Conservation (phyloP, 371 early-diverging fungal genomes). For the Quaeritorhiza haematococci region DNA sequence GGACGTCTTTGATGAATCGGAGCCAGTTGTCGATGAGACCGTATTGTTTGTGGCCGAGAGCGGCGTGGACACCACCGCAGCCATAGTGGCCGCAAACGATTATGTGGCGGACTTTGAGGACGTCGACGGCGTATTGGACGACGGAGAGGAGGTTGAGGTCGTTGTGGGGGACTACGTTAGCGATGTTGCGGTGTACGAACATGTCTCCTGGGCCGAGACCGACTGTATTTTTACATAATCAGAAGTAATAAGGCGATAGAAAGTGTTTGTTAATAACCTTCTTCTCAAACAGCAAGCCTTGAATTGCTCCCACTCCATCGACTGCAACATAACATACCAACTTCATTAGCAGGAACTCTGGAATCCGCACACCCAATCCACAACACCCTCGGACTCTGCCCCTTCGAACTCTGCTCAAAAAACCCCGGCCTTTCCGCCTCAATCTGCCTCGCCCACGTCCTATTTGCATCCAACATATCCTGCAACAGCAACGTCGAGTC, state of each 20-base stretch:
- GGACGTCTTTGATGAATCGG: constrained; percentile 69
- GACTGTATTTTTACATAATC: background rate
- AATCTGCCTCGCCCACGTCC: constrained; percentile 58
- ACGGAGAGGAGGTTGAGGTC: background rate
- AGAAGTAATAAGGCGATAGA: constrained; percentile 1
- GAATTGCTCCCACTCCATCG: background rate
- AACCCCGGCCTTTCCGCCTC: constrained; percentile 43
- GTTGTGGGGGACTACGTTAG: background rate
- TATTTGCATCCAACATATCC: constrained; percentile 35
- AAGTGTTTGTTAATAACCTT: background rate
- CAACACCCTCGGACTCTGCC: constrained; percentile 16
- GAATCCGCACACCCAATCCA: constrained; percentile 28
- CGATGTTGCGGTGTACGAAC: constrained; percentile 6
- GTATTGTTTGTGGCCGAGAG: constrained; percentile 44
- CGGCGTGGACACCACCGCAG: constrained; percentile 82
- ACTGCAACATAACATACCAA: constrained; percentile 18
- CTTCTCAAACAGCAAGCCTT: background rate
- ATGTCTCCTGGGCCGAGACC: constrained; percentile 8
- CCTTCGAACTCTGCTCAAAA: constrained; percentile 42
- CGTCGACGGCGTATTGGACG: constrained; percentile 2
- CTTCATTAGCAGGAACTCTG: no score
- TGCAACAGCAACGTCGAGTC: no score
- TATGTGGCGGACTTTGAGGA: constrained; percentile 2
- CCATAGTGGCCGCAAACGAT: constrained; percentile 61
- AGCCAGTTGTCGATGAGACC: constrained; percentile 87